Evolutionary conservation across 1,139 yeast genomes (phyloP), one percentile per base, ranked within the genome.

Genomic region (Yamadazyma friedrichii): DNA sequence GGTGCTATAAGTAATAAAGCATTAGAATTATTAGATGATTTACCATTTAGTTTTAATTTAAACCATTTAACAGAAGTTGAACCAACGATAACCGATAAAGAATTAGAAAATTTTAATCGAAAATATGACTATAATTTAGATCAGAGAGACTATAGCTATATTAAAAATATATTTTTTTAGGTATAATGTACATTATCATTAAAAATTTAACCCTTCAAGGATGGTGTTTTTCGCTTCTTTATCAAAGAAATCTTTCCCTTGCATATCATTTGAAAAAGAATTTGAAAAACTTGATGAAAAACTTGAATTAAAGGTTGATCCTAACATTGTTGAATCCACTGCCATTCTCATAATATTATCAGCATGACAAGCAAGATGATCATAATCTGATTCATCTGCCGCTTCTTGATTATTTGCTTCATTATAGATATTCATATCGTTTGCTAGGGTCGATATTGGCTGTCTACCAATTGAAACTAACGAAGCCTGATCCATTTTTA

Each of bases 261-360:
- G 49, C 8, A 69, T 64, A 33, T 67, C 74, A 38, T 65, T 67
- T 10, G 58, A 61, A 42, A 65, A 61, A 2, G 64, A 59, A 37
- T 62, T 60, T 32, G 68, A 64, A 46, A 64, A 65, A 13, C 52
- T 50, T 3, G 68, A 60, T 2, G 72, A 64, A 24, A 51, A 49
- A 40, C 54, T 50, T 3, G 54, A 51, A 44, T 62, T 64, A 38
- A 59, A 62, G 9, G 67, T 61, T 0, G 76, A 69, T 1, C 75
- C 75, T 40, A 71, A 56, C 70, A 72, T 67, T 2, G 78, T 72
- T 17, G 76, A 65, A 44, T 72, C 78, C 35, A 72, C 71, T 1
- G 78, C 78, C 77, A 72, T 70, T 28, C 74, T 59, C 64, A 72
- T 59, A 43, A 72, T 72, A 39, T 69, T 69, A 40, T 70, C 73